Conservation (phyloP, 2,329 filamentous ascomycete genomes). For the Penicillium thymicola region DNA sequence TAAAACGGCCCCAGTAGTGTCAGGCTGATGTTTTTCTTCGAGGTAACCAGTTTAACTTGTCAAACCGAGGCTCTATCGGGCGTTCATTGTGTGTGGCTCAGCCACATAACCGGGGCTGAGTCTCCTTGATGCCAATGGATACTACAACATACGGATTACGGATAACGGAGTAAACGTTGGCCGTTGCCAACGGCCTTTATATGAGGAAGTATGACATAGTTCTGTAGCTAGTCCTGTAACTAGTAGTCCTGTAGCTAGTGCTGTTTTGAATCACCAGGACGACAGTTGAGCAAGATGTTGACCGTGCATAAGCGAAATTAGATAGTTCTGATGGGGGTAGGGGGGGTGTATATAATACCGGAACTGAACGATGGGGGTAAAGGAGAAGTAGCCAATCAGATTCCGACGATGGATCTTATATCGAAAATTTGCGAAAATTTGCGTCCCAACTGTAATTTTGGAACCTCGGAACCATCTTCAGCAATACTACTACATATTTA, state of each 20-base stretch:
- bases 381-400: conserved; percentile 18
- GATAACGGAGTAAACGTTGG: neutral
- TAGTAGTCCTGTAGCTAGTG: neutral
- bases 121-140: neutral
- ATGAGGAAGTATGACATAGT: neutral
- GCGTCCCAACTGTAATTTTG: neutral
- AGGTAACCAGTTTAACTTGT: neutral
- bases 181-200: neutral
- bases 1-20: neutral
- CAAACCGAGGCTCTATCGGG: neutral
- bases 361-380: conserved; percentile 13
- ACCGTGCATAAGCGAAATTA: conserved; percentile 32
- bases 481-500: neutral
- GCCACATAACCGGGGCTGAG: neutral
- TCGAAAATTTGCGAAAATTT: conserved; percentile 10
- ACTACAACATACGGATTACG: neutral
- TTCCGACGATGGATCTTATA: conserved; percentile 17
- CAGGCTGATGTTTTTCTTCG: neutral
- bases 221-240: no score
- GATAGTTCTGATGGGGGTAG: conserved; percentile 18
- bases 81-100: neutral
- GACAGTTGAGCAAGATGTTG: conserved; percentile 8
- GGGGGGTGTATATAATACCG: conserved; percentile 10
- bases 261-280: conserved; percentile 2
- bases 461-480: no score